phyloP scores from a whole-genome alignment of 495 filamentous ascomycete genomes.

The Amorphotheca resinae region DNA sequence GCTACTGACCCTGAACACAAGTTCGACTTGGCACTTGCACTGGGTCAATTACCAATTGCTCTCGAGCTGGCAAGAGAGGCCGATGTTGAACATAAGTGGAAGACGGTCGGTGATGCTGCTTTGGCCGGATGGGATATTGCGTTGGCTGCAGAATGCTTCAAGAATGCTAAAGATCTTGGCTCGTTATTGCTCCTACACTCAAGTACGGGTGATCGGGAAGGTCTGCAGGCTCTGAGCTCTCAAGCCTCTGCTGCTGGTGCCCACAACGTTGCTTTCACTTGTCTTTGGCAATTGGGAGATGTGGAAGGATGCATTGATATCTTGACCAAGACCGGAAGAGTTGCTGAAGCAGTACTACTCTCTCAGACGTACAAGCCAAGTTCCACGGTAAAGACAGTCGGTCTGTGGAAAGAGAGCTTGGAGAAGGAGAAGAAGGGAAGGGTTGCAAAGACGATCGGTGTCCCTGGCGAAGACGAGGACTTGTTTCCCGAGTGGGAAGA shows the following conservation, averaged over 20 bases:
- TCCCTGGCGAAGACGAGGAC: constrained; percentile 79
- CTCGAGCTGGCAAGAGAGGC: constrained; percentile 71
- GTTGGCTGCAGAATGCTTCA: constrained; percentile 87
- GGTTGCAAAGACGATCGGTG: constrained; percentile 65
- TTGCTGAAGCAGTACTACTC: constrained; percentile 80
- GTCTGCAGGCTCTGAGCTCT: constrained; percentile 54
- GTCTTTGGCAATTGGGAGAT: constrained; percentile 79
- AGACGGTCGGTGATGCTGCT: constrained; percentile 86
- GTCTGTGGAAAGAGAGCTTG: constrained; percentile 66
- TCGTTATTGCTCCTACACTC: constrained; percentile 79
- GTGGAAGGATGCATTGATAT: constrained; percentile 71
- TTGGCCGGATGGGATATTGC: constrained; percentile 73
- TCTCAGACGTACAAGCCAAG: constrained; percentile 90
- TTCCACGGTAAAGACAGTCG: constrained; percentile 51
- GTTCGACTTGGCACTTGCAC: constrained; percentile 79
- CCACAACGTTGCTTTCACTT: constrained; percentile 86
- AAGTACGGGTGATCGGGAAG: constrained; percentile 61
- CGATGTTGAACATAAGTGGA: constrained; percentile 94
- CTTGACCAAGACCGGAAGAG: constrained; percentile 60
- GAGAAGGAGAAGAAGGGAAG: constrained; percentile 75
- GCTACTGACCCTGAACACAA: constrained; percentile 93
- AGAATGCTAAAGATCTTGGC: constrained; percentile 76
- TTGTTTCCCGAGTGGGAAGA: constrained; percentile 95
- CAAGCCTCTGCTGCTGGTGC: constrained; percentile 65
- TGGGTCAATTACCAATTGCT: constrained; percentile 74